phyloP scores from a whole-genome alignment of 2,329 filamentous ascomycete genomes.

The Dendrostoma leiphaemia region DNA sequence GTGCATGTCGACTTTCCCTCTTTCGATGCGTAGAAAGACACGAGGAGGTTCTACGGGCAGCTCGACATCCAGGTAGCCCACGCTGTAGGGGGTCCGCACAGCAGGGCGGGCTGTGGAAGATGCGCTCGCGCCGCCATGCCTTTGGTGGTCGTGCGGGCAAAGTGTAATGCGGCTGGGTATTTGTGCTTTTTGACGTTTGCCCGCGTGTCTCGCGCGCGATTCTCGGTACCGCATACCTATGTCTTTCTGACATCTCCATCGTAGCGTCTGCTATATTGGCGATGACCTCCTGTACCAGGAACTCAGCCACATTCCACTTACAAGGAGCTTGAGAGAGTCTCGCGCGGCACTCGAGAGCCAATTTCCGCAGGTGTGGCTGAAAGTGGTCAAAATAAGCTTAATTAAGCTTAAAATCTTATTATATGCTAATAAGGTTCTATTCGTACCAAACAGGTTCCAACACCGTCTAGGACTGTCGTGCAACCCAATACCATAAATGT shows the following conservation, averaged over 20 bases:
- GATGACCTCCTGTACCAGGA: neutral
- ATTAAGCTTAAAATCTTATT: too few species aligned
- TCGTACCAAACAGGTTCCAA: too few species aligned
- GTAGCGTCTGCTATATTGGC: neutral
- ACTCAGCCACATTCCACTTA: too few species aligned
- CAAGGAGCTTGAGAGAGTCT: neutral
- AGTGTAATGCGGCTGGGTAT: neutral
- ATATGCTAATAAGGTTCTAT: neutral
- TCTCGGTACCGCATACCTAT: too few species aligned
- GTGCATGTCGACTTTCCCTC: slow-evolving; percentile 35
- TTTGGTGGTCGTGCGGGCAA: slow-evolving; percentile 27
- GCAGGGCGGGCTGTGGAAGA: slow-evolving; percentile 50
- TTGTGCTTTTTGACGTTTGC: neutral
- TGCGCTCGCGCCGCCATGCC: slow-evolving; percentile 34
- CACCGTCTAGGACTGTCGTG: too few species aligned
- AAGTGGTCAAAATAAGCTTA: neutral
- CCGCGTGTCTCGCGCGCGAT: too few species aligned
- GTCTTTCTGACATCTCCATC: slow-evolving; percentile 8
- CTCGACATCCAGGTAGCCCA: slow-evolving; percentile 68
- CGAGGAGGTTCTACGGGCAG: slow-evolving; percentile 49
- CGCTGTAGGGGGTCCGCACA: slow-evolving; percentile 65
- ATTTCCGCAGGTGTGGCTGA: too few species aligned
- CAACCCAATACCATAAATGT: too few species aligned
- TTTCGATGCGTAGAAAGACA: slow-evolving; percentile 39
- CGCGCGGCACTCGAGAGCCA: too few species aligned